Conservation (phyloP, 352 stramenopile species). For the Phytophthora fragariaefolia region DNA sequence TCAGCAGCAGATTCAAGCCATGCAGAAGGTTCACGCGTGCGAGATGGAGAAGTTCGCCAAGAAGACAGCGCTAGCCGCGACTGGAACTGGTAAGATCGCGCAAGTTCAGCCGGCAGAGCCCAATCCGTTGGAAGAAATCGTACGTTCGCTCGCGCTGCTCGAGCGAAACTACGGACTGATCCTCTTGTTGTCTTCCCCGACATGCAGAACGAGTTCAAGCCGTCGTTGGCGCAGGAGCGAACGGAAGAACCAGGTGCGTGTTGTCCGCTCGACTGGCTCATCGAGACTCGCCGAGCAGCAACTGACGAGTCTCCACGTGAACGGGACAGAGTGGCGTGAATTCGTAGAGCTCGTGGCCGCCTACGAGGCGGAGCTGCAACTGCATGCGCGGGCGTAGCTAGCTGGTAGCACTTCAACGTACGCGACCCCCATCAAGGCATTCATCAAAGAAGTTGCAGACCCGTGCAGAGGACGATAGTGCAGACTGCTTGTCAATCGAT, state of each 20-base stretch:
- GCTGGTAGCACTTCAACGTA: too few species aligned
- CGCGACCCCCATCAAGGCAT: too few species aligned
- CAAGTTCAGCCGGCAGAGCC: conserved; percentile 1
- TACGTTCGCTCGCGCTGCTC: conserved; percentile 10
- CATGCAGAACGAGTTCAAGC: conserved; percentile 22
- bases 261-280: neutral
- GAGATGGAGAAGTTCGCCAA: conserved; percentile 47
- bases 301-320: too few species aligned
- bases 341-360: conserved; percentile 56
- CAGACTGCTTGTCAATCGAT: conserved; percentile 12
- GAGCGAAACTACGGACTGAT: too few species aligned
- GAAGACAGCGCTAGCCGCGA: neutral
- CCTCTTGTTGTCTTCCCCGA: too few species aligned
- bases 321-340: conserved; percentile 49
- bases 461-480: too few species aligned
- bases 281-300: too few species aligned
- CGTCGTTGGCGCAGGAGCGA: neutral
- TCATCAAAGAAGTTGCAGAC: too few species aligned
- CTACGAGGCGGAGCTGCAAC: conserved; percentile 48
- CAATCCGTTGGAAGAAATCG: conserved; percentile 18
- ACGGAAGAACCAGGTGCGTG: conserved; percentile 25
- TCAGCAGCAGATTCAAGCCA: conserved; percentile 58
- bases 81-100: conserved; percentile 2
- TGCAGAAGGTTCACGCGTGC: conserved; percentile 57
- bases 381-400: conserved; percentile 12